These are phyloP conservation scores for Penicillium verhagenii DNA, from an alignment of 495 filamentous ascomycete genomes.

Conservation along the genomic window DNA sequence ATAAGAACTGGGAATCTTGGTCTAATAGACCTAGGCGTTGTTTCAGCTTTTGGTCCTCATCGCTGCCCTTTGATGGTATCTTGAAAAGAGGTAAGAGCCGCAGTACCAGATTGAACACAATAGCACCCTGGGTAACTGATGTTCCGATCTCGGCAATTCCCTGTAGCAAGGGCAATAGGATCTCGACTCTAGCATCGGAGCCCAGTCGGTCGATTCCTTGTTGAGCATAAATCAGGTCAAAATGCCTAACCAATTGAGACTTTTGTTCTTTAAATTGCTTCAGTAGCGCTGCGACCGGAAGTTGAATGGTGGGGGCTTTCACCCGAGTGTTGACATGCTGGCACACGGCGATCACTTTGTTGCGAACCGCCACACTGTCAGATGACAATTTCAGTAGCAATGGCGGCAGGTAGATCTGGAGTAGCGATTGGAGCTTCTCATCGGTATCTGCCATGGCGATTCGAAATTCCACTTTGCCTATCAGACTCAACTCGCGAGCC, in stretches of 20 bases:
- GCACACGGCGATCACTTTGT: conserved; percentile 73
- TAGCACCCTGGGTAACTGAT: conserved; percentile 60
- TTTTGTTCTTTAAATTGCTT: conserved; percentile 85
- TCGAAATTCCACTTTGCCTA: conserved; percentile 87
- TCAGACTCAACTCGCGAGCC: conserved; percentile 75
- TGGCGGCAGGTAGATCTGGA: conserved; percentile 77
- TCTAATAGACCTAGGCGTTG: conserved; percentile 62
- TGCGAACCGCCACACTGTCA: conserved; percentile 74
- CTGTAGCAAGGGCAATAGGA: conserved; percentile 69
- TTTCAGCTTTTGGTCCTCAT: conserved; percentile 71
- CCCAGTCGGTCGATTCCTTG: conserved; percentile 75
- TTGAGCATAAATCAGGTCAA: conserved; percentile 86
- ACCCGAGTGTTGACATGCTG: conserved; percentile 78
- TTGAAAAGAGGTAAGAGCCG: conserved; percentile 69
- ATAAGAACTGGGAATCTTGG: conserved; percentile 71
- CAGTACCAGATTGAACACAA: conserved; percentile 81
- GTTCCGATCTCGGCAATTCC: conserved; percentile 68
- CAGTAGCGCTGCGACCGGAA: conserved; percentile 79
- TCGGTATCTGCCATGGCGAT: conserved; percentile 87
- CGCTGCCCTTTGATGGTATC: conserved; percentile 70
- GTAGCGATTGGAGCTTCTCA: conserved; percentile 69
- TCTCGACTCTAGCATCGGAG: conserved; percentile 58
- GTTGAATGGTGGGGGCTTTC: conserved; percentile 65
- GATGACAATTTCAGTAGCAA: conserved; percentile 82
- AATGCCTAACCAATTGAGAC: conserved; percentile 73